A percentile compares a stretch with the other conserved stretches of the same genome.
Conservation (phyloP, 2,329 filamentous ascomycete genomes). For the Nemania abortiva region DNA sequence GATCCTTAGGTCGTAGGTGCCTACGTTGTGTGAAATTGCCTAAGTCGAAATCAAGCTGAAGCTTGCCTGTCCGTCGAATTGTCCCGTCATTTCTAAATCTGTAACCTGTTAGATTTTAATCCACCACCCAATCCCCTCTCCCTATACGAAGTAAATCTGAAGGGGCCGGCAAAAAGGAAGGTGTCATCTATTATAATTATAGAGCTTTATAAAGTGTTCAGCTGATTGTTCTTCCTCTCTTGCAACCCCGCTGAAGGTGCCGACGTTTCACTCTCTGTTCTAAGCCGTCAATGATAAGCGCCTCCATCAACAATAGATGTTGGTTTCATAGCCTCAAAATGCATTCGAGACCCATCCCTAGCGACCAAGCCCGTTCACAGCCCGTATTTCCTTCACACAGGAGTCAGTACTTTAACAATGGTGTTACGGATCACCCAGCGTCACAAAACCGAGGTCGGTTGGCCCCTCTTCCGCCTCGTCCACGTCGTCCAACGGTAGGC, state of each 20-base stretch:
- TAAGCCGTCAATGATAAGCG: neutral
- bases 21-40: neutral
- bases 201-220: neutral
- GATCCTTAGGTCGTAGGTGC: neutral
- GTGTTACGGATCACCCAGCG: neutral
- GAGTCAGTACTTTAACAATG: slow-evolving; percentile 28
- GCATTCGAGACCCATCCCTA: neutral
- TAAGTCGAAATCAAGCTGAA: neutral
- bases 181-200: neutral
- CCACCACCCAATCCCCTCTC: too few relatives aligned
- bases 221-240: neutral
- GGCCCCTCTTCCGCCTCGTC: slow-evolving; percentile 7
- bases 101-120: neutral
- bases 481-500: slow-evolving; percentile 7
- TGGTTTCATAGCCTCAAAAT: slow-evolving; percentile 10
- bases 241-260: neutral
- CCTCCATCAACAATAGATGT: neutral
- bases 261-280: neutral
- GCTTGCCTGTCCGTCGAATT: neutral
- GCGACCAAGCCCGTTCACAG: slow-evolving; percentile 23
- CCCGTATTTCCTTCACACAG: slow-evolving; percentile 21
- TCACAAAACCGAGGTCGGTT: slow-evolving; percentile 24
- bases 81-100: neutral
- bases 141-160: neutral
- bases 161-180: neutral